Percentiles rank a stretch among this genome's conserved stretches.
Evolutionary conservation across 805 yeast genomes (phyloP).

Genomic region (Pichia membranifaciens): DNA sequence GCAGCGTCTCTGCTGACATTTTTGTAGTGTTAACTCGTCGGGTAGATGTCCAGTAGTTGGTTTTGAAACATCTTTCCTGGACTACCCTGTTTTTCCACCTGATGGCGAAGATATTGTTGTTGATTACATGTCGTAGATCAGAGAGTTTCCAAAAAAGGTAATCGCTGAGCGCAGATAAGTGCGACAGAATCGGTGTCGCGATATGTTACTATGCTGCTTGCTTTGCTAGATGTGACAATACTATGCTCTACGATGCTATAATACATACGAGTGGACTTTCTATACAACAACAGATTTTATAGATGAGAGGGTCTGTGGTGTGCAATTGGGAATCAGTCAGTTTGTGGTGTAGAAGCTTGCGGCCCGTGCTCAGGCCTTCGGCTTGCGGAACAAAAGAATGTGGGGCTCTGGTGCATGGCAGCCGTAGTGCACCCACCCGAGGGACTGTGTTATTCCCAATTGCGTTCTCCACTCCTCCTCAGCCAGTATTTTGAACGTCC

Average conservation of each 20-base stretch:
- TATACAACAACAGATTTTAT: too few species aligned
- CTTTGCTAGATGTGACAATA: too few species aligned
- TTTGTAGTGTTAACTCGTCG: neutral
- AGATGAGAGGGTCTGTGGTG: too few species aligned
- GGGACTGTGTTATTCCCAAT: slow-evolving; percentile 90
- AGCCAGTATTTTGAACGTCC: slow-evolving; percentile 79
- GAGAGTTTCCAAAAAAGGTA: too few species aligned
- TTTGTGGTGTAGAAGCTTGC: too few species aligned
- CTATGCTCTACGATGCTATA: too few species aligned
- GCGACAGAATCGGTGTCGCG: too few species aligned
- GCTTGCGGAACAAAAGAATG: slow-evolving; percentile 78
- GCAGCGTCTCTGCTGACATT: slow-evolving; percentile 18
- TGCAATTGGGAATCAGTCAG: neutral
- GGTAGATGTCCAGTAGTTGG: too few species aligned
- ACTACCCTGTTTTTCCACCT: neutral
- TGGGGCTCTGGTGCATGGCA: slow-evolving; percentile 99
- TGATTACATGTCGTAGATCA: neutral
- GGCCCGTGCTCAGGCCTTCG: slow-evolving; percentile 26
- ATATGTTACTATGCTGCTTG: too few species aligned
- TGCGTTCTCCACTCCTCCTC: slow-evolving; percentile 98
- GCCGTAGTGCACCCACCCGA: slow-evolving; percentile 98
- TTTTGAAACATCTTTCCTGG: too few species aligned
- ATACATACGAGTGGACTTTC: too few species aligned
- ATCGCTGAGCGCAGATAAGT: too few species aligned
- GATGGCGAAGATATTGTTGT: neutral